phyloP scores from a whole-genome alignment of 1,284 basidiomycete species.

The Irpex sp. region DNA sequence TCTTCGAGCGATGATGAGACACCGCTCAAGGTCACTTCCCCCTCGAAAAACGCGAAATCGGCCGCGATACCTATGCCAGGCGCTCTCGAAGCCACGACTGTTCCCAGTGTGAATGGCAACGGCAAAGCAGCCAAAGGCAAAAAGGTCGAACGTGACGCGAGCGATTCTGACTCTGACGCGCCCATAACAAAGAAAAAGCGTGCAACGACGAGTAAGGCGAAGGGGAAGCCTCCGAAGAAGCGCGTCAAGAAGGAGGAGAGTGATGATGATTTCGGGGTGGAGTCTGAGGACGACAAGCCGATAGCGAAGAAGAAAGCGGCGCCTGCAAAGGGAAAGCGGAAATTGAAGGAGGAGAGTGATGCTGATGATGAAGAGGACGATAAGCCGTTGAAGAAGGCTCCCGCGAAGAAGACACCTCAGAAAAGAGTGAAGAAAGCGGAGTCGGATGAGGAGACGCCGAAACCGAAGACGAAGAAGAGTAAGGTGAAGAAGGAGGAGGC shows the following conservation, averaged over 20 bases:
- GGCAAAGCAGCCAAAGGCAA: constrained; percentile 31
- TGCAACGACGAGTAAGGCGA: constrained; percentile 21
- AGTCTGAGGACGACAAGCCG: constrained; percentile 42
- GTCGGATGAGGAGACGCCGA: constrained; percentile 21
- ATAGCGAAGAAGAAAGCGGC: constrained; percentile 33
- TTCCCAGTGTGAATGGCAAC: constrained; percentile 26
- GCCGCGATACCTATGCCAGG: constrained; percentile 39
- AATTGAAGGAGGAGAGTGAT: constrained; percentile 50
- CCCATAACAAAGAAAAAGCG: constrained; percentile 24
- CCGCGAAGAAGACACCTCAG: constrained; percentile 24
- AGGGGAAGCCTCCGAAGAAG: constrained; percentile 48
- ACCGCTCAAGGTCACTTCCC: constrained; percentile 61
- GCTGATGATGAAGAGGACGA: constrained; percentile 42
- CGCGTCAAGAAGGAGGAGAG: constrained; percentile 58
- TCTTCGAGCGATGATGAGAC: constrained; percentile 66
- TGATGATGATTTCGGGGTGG: constrained; percentile 28
- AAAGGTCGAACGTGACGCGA: constrained; percentile 13
- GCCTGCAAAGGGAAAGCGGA: constrained; percentile 42
- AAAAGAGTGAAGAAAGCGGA: constrained; percentile 40
- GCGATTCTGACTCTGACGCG: constrained; percentile 28
- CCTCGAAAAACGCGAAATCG: constrained; percentile 44
- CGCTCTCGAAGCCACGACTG: constrained; percentile 33
- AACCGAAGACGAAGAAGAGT: constrained; percentile 28
- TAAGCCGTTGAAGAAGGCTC: constrained; percentile 35
- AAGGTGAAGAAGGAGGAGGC: constrained; percentile 30